phyloP scores from a whole-genome alignment of 2,329 filamentous ascomycete genomes.

The Aspergillus texensis region DNA sequence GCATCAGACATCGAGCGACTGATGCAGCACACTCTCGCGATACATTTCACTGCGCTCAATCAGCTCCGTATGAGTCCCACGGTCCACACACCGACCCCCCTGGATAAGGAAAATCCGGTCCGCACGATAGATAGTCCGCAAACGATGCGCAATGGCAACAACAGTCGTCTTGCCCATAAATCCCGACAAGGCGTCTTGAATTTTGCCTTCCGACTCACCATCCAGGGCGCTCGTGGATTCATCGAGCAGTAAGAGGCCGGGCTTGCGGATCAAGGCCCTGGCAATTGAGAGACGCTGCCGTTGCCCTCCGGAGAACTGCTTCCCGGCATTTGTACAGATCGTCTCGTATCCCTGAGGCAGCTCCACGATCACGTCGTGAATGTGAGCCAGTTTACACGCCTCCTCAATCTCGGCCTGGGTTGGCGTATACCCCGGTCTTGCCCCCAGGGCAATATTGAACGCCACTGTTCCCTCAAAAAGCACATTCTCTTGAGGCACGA shows the following conservation, averaged over 20 bases:
- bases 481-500: slow-evolving; percentile 51
- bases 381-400: slow-evolving; percentile 68
- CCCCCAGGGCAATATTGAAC: slow-evolving; percentile 49
- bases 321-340: slow-evolving; percentile 55
- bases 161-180: slow-evolving; percentile 33
- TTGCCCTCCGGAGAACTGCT: slow-evolving; percentile 59
- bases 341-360: slow-evolving; percentile 69
- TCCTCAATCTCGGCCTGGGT: slow-evolving; percentile 64
- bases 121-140: slow-evolving; percentile 63
- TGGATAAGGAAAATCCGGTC: slow-evolving; percentile 78
- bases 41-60: slow-evolving; percentile 46
- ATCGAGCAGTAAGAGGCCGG: slow-evolving; percentile 58
- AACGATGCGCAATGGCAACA: slow-evolving; percentile 43
- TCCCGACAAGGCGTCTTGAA: neutral
- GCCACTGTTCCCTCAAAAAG: slow-evolving; percentile 50
- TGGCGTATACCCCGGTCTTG: slow-evolving; percentile 55
- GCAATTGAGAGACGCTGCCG: slow-evolving; percentile 61
- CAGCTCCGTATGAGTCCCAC: slow-evolving; percentile 63
- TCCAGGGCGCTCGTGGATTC: slow-evolving; percentile 63
- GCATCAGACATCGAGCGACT: slow-evolving; percentile 26
- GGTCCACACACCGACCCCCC: slow-evolving; percentile 63
- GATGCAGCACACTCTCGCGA: slow-evolving; percentile 37
- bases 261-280: slow-evolving; percentile 57
- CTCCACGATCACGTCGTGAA: slow-evolving; percentile 66
- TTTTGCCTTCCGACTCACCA: slow-evolving; percentile 47